Conservation (phyloP, 73 alveolate species). For the Halteria grandinella region DNA sequence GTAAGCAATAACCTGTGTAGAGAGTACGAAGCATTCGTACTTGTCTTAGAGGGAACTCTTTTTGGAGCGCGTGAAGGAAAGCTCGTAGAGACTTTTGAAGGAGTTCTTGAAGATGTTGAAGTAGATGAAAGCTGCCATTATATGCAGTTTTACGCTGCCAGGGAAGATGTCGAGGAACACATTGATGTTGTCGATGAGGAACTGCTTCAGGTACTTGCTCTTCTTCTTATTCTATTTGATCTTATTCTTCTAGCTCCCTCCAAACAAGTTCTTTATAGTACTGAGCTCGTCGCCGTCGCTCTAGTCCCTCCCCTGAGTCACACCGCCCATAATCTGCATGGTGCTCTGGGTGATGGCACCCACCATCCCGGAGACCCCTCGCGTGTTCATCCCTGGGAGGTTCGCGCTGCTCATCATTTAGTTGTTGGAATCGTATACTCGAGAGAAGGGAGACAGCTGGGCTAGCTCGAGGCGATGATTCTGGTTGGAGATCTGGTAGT, state of each 20-base stretch:
- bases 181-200: constrained; percentile 49
- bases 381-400: too few species aligned
- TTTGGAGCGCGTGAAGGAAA: constrained; percentile 44
- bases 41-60: constrained; percentile 39
- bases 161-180: constrained; percentile 56
- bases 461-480: constrained; percentile 50
- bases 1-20: constrained; percentile 40
- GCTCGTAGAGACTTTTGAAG: constrained; percentile 46
- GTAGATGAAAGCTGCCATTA: constrained; percentile 63
- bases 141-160: constrained; percentile 39
- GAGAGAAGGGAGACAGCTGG: constrained; percentile 47
- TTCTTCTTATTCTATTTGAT: constrained; percentile 42
- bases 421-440: constrained; percentile 25
- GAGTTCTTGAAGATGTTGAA: constrained; percentile 50
- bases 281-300: constrained; percentile 40
- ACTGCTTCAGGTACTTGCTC: constrained; percentile 39
- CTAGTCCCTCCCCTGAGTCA: too few species aligned
- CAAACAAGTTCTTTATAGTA: constrained; percentile 42
- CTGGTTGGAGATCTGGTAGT: constrained; percentile 39
- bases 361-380: too few species aligned
- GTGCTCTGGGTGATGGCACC: too few species aligned
- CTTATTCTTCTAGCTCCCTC: constrained; percentile 14
- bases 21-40: constrained; percentile 49
- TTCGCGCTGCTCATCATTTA: too few species aligned
- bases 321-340: too few species aligned